Base-by-base conservation (phyloP, 306 rosid species). In the Corylus avellana region DNA sequence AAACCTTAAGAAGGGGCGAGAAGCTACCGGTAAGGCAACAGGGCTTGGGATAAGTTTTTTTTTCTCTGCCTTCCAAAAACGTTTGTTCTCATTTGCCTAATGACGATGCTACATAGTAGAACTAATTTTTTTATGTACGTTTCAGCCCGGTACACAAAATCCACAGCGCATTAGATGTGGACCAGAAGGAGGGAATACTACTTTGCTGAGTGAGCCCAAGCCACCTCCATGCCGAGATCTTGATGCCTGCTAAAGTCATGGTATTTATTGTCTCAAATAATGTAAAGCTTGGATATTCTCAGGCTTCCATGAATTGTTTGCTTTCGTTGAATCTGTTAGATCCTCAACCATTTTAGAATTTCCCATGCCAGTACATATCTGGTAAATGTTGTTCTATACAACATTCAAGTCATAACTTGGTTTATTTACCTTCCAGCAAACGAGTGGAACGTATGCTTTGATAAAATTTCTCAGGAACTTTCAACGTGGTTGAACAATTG, bases 141-240 rank as follows among this genome's bases (percentile, higher is more conserved):
- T 81, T 35, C 86, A 96, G 99, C 93, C 20, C 0, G 99, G 99
- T 77, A 96, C 98, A 58, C 99, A 93, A 82, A 96, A 96, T 76
- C 92, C 97, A 6, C 69, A 49, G 12, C 92, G 97, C 39, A 90
- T 85, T n/a, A 90, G 0, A 81, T 2, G 94, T 47, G 99, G 98
- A 82, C 99, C 99, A 51, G 99, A 91, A 90, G 99, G 99, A 72
- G 99, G 99, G 81, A 96, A 96, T 57, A 91, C 96, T 22, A 89
- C 94, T 10, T 86, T 96, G 83, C 84, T 93, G 20, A 12, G 94
- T 39, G 91, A 90, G 61, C 98, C 99, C 3, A 88, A 83, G 72
- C 96, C 96, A 7, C 96, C 98, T 75, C 98, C 97, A 9, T 93
- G 98, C 91, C 94, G 99, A 13, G 97, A 96, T 77, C 93, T 93